Conservation (phyloP, 352 stramenopile species). For the Phytophthora hibernalis region DNA sequence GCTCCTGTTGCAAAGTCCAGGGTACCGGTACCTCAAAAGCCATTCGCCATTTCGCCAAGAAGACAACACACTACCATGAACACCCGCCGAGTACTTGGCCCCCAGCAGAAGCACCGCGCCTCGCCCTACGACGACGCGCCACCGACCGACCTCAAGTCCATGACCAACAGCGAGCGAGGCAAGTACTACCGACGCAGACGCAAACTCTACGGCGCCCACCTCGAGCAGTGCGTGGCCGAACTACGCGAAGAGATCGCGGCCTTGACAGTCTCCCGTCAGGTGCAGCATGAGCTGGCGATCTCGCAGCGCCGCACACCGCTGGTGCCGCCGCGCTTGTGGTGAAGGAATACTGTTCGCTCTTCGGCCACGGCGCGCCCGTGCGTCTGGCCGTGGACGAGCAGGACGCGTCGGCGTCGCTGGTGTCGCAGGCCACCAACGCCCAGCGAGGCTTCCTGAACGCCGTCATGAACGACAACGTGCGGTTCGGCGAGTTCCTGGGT, state of each 20-base stretch:
- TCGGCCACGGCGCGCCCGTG: slow-evolving; percentile 49
- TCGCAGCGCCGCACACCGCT: slow-evolving; percentile 23
- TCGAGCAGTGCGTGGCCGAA: slow-evolving; percentile 42
- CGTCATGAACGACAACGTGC: slow-evolving; percentile 42
- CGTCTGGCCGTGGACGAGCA: slow-evolving; percentile 39
- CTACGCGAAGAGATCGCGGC: slow-evolving; percentile 53
- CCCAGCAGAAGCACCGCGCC: neutral
- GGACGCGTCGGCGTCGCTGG: slow-evolving; percentile 8
- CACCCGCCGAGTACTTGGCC: neutral
- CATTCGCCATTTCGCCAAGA: neutral
- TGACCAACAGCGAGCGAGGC: slow-evolving; percentile 66
- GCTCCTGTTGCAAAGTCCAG: too few species aligned
- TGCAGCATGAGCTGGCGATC: slow-evolving; percentile 32
- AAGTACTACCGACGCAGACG: slow-evolving; percentile 61
- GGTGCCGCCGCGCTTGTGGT: slow-evolving; percentile 37
- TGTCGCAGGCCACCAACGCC: slow-evolving; percentile 20
- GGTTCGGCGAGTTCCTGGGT: slow-evolving; percentile 48
- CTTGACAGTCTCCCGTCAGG: slow-evolving; percentile 33
- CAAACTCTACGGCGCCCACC: slow-evolving; percentile 53
- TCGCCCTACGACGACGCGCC: slow-evolving; percentile 11
- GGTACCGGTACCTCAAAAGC: too few species aligned
- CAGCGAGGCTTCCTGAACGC: slow-evolving; percentile 49
- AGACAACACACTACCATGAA: neutral
- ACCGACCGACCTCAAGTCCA: slow-evolving; percentile 44
- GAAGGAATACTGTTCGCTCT: slow-evolving; percentile 56